Evolutionary conservation across 768 basidiomycete species (phyloP), one percentile per base, ranked within the genome.

Genomic region (Omphalotus guepiniiformis): DNA sequence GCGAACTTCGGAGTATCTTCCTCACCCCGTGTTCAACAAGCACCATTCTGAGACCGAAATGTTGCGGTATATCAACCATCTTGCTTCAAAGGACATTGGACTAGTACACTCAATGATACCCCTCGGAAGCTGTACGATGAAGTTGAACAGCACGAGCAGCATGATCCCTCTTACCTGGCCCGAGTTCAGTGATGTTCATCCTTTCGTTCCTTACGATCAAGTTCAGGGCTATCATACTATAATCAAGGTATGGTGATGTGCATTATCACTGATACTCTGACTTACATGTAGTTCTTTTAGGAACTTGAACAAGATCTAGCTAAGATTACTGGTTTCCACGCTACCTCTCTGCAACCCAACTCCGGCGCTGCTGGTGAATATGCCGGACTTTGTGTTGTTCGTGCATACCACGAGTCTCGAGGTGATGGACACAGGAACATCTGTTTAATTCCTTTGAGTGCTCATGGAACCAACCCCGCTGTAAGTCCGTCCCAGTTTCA

Each of bases 41-140:
- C 88, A 97, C 59, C 95, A 98, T 63, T 95, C 93, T 4, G 96
- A 99, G 73, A 99, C 96, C 0, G 93, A 97, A 69, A 93, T 99
- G 88, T 73, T 99, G 27, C 92, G 96, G 29, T 96, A 97, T 67
- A 90, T 98, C 59, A 82, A 91, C 68, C 87, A 93, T 56, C 79
- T 99, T 40, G 89, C 93, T 51, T 84, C 84, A 29, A 98, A 98
- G 71, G 96, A 99, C 62, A 79, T 98, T 48, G 86, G 91, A 23
- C 83, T 99, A 26, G 87, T 90, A 7, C 96, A 99, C 63, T 82
- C 91, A 37, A 97, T 98, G 92, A 97, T 96, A 56, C 85, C 91
- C 11, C 79, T 94, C 3, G 93, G 93, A 48, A 93, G 91, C 63
- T 94, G 93, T 67, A 95, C 93, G 5, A 96, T 95, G 93, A 96